Percentiles rank a stretch among this genome's conserved stretches.
Conservation (phyloP, 176 grass and related monocot genomes). For the Hordeum vulgare region DNA sequence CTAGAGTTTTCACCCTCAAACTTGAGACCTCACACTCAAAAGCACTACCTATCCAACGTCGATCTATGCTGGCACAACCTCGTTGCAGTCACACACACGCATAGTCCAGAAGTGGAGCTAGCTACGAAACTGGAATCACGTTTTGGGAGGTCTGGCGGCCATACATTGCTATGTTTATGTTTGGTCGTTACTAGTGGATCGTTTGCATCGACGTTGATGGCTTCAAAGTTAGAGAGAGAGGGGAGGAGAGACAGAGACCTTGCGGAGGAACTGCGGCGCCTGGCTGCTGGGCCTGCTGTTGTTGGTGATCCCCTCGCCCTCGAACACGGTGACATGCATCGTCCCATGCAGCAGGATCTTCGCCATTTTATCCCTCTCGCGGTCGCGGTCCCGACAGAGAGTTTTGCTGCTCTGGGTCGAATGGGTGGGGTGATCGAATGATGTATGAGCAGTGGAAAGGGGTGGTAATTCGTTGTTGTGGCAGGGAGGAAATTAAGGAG, state of each 20-base stretch:
- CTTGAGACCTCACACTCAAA: too few relatives aligned
- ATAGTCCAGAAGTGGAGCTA: too few relatives aligned
- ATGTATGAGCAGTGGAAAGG: background rate
- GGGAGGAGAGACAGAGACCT: slow-evolving; percentile 10
- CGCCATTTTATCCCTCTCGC: slow-evolving; percentile 11
- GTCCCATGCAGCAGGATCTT: slow-evolving; percentile 48
- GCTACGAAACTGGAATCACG: too few relatives aligned
- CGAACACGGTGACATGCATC: slow-evolving; percentile 36
- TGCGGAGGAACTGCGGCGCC: slow-evolving; percentile 38
- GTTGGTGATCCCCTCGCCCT: slow-evolving; percentile 28
- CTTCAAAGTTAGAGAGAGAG: too few relatives aligned
- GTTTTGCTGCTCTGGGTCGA: background rate
- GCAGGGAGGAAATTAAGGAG: background rate
- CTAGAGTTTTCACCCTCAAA: too few relatives aligned
- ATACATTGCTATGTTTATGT: too few relatives aligned
- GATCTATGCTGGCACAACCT: too few relatives aligned
- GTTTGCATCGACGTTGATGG: too few relatives aligned
- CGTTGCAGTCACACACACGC: too few relatives aligned
- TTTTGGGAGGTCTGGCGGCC: too few relatives aligned
- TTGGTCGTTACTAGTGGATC: too few relatives aligned
- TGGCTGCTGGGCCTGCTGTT: slow-evolving; percentile 14
- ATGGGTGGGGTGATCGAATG: background rate
- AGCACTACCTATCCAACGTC: too few relatives aligned
- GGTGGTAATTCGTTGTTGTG: background rate
- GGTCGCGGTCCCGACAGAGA: background rate